Base-by-base conservation (phyloP, 73 alveolate genomes). In the Symbiodinium pilosum region DNA sequence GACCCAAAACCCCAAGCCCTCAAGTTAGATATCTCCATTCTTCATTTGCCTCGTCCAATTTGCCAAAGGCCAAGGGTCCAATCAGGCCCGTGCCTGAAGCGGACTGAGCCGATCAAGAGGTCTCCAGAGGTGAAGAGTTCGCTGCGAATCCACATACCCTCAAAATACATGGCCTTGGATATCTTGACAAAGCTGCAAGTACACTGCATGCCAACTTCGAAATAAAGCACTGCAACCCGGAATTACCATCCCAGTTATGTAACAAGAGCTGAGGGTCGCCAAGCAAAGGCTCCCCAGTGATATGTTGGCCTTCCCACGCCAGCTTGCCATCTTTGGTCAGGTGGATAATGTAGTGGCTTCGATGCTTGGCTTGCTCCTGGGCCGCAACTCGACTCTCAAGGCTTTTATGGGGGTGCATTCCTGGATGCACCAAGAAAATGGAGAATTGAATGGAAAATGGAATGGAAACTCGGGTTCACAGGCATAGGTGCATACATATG, bases 31-130 rank as follows among this genome's bases (percentile, higher is more conserved):
- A 28, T 8, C 20, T 9, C 2, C 11, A 9, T 26, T 21, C 52
- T 32, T n/a, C 52, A 16, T n/a, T 14, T 20, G 6, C 18, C 9
- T 81, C n/a, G 36, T 39, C 2, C 54, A 4, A 34, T 30, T 41
- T 4, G 56, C 44, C 8, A 18, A 0, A 11, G 32, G 21, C 93
- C 69, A 24, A 89, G 96, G 38, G 16, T 68, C 96, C 96, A 89
- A 51, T 89, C 96, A 3, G 96, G 96, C 51, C 96, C 96, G 75
- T 89, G 96, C 9, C 96, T 81, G 39, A 89, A 56, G 20, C 96
- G 87, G 71, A 89, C 96, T 30, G 96, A 89, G 18, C 96, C 96
- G 26, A 89, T 81, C 77, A 41, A 41, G 51, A 40, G 87, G 51
- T 89, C 77, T 21, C 36, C 44, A 14, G 68, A 75, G 14, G 87